Base-by-base conservation (phyloP, 1,139 yeast species). In the Saccharomycopsis phalli region DNA sequence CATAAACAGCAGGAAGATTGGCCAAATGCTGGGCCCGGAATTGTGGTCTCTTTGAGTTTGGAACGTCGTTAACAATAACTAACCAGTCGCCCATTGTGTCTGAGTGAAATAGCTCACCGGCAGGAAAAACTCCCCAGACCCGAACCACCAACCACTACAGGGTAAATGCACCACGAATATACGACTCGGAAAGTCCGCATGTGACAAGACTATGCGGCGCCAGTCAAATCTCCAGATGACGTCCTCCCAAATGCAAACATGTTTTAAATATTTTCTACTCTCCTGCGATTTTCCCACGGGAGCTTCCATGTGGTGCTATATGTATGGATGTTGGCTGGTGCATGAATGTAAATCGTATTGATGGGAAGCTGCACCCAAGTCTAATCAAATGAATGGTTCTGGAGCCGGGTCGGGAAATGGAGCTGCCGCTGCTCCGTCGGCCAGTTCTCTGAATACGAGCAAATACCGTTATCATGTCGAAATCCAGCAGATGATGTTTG, bases 401-500 rank as follows among this genome's bases (percentile, higher is more conserved):
- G n/a, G n/a, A n/a, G n/a, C n/a, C n/a, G n/a, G n/a, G n/a, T 13
- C 31, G 6, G 31, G 31, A 7, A 11, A 11, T 6, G n/a, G 11
- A 7, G 31, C 31, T 7, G 31, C 31, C 31, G n/a, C 10, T 23
- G 27, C 10, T 29, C n/a, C 7, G 32, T n/a, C n/a, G n/a, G 8
- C 8, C 18, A 28, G 31, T 7, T 18, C 34, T 4, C 21, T 13
- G 34, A 36, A 31, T 16, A 5, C 35, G 4, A 21, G 19, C n/a
- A 79, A 81, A 55, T 79, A 81, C 62, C 76, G 78, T 55, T 86
- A 84, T 57, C 66, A 94, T 44, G 73, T 81, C 37, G 95, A 86
- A 59, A 84, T 86, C 53, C 95, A 84, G 58, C 95, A 87, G 65
- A 93, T 91, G 98, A 91, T 91, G 99, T 91, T 93, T 65, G 98